Conservation (phyloP, 345 rosid genomes). For the Syzygium aromaticum region DNA sequence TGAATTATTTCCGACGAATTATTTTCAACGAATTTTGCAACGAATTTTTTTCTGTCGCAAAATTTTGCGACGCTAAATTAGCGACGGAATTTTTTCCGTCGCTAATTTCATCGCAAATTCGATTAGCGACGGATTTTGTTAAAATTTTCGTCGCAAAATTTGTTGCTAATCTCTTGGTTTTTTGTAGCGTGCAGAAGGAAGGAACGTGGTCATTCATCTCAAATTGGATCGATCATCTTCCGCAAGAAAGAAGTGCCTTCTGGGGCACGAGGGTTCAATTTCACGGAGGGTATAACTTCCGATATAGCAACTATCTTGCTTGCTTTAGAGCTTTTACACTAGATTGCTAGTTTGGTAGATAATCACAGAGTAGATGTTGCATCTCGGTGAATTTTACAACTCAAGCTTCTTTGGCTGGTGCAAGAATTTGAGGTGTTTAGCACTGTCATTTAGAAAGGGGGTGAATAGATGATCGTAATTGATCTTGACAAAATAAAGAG, state of each 20-base stretch:
- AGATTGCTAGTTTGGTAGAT: not conserved
- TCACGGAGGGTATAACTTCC: not conserved
- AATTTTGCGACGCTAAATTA: no score
- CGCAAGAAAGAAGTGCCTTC: not conserved
- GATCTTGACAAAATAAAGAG: no score
- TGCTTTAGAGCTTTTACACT: not conserved
- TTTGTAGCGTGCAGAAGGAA: not conserved
- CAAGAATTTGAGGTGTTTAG: not conserved
- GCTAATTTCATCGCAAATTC: no score
- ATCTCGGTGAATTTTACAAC: not conserved
- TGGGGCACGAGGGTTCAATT: not conserved
- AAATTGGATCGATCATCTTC: not conserved
- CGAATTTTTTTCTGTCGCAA: no score
- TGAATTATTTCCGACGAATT: no score
- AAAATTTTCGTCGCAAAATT: no score
- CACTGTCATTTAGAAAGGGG: no score
- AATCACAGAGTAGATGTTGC: not conserved
- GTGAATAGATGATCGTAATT: no score
- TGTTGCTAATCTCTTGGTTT: no score
- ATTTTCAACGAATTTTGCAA: not conserved
- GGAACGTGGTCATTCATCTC: not conserved
- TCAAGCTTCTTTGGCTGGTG: not conserved
- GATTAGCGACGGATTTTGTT: no score
- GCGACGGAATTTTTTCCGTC: no score
- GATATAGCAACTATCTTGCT: not conserved